Conservation (phyloP, 2,329 filamentous ascomycete species). For the Cryphonectria carpinicola region DNA sequence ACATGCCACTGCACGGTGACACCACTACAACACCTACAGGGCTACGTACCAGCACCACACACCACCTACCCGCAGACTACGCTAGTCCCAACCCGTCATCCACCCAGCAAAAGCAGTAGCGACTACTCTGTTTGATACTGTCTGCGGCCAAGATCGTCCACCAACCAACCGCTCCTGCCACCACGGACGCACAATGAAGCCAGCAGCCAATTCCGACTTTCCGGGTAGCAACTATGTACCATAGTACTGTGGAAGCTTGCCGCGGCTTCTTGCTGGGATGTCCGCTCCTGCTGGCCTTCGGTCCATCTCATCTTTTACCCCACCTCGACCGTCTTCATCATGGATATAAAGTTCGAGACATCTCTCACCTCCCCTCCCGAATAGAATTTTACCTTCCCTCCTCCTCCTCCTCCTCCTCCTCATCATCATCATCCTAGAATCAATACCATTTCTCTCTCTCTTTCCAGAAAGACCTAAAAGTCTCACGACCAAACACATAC, state of each 20-base stretch:
- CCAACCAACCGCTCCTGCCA: not conserved
- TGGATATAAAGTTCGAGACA: conserved; percentile 11
- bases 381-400: not conserved
- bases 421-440: conserved; percentile 5
- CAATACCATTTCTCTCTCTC: not conserved
- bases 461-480: not conserved
- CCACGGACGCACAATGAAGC: not conserved
- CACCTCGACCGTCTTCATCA: conserved; percentile 1
- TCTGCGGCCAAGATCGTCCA: conserved; percentile 2
- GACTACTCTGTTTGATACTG: not conserved
- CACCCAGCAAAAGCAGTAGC: not conserved
- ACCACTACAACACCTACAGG: not conserved
- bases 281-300: not conserved
- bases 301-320: not conserved
- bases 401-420: not conserved
- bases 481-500: conserved; percentile 7
- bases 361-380: conserved; percentile 4
- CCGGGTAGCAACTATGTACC: not conserved
- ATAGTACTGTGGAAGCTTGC: no score
- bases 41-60: not conserved
- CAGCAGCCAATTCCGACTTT: not conserved
- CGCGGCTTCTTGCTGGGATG: not conserved
- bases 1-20: conserved; percentile 6
- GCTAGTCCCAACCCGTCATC: not conserved
- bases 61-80: not conserved